Evolutionary conservation across 2,329 filamentous ascomycete genomes (phyloP).

Genomic region (Trichoderma sp.): DNA sequence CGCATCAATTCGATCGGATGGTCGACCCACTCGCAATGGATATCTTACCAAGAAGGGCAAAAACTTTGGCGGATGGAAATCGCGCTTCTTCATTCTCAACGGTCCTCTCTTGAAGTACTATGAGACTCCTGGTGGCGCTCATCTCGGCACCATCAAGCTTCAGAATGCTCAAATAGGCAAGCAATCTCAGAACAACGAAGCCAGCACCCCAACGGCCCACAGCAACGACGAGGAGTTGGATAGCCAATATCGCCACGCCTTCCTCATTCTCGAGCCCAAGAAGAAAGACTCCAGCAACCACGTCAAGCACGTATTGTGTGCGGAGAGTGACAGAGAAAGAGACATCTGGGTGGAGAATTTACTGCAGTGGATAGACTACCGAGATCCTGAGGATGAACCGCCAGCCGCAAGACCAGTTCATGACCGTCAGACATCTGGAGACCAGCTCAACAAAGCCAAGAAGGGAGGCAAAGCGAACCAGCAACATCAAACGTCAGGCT

Average conservation of each 20-base stretch:
- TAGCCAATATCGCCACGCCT: constrained; percentile 94
- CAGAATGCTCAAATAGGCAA: constrained; percentile 90
- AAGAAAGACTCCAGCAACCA: constrained; percentile 87
- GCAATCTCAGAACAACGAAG: constrained; percentile 57
- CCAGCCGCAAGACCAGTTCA: constrained; percentile 33
- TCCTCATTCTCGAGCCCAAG: constrained; percentile 92
- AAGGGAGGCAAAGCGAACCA: constrained; percentile 29
- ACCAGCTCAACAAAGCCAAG: constrained; percentile 33
- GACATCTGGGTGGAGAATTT: constrained; percentile 92
- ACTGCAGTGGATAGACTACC: constrained; percentile 81
- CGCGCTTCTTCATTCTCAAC: constrained; percentile 62
- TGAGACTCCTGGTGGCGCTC: constrained; percentile 83
- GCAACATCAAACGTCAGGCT: constrained; percentile 37
- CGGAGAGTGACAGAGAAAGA: constrained; percentile 88
- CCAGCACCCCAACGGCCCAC: constrained; percentile 58
- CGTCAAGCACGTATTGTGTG: constrained; percentile 91
- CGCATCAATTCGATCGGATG: constrained; percentile 52
- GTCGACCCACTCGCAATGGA: constrained; percentile 72
- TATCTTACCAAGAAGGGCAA: constrained; percentile 97
- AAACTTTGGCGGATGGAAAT: constrained; percentile 99
- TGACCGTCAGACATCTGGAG: constrained; percentile 40
- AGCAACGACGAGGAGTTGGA: constrained; percentile 70
- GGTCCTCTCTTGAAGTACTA: constrained; percentile 77
- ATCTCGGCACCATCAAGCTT: constrained; percentile 91
- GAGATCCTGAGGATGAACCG: constrained; percentile 54